phyloP scores from a whole-genome alignment of 1,284 basidiomycete species.

The Tremellales sp. region DNA sequence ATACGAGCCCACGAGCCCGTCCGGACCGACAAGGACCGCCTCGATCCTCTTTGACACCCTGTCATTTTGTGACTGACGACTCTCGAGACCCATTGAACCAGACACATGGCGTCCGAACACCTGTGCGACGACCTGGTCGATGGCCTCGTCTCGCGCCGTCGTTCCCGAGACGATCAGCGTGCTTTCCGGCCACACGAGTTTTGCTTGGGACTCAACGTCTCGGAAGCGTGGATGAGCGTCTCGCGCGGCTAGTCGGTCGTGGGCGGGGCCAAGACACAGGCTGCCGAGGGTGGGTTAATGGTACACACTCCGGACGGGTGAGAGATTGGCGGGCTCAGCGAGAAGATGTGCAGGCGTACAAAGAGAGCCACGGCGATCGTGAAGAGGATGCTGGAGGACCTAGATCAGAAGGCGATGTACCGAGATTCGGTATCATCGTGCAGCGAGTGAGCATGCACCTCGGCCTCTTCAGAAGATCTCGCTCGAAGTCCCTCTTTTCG shows the following conservation, averaged over 20 bases:
- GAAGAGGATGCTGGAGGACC: too few relatives aligned
- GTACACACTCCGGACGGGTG: not conserved
- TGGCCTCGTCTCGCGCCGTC: slow-evolving; percentile 1
- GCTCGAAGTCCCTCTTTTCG: too few relatives aligned
- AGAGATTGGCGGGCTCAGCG: not conserved
- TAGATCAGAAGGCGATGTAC: too few relatives aligned
- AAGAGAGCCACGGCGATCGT: slow-evolving; percentile 3
- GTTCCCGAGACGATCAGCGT: not conserved
- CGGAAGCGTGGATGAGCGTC: slow-evolving; percentile 6
- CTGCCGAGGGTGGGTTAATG: slow-evolving; percentile 12
- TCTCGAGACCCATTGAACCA: slow-evolving; percentile 12
- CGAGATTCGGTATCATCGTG: too few relatives aligned
- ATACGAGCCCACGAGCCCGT: slow-evolving; percentile 14
- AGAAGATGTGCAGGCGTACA: not conserved
- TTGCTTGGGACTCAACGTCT: slow-evolving; percentile 8
- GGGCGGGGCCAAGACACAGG: slow-evolving; percentile 17
- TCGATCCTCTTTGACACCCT: slow-evolving; percentile 13
- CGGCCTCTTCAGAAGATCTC: too few relatives aligned
- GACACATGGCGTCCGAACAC: slow-evolving; percentile 8
- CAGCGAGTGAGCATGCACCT: too few relatives aligned
- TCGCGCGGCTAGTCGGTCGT: not conserved
- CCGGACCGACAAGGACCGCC: slow-evolving; percentile 16
- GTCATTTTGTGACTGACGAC: slow-evolving; percentile 9
- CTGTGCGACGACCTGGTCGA: slow-evolving; percentile 3
- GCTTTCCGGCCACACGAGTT: slow-evolving; percentile 19